phyloP scores from a whole-genome alignment of 2,329 filamentous ascomycete genomes.

The Colletotrichum zoysiae region DNA sequence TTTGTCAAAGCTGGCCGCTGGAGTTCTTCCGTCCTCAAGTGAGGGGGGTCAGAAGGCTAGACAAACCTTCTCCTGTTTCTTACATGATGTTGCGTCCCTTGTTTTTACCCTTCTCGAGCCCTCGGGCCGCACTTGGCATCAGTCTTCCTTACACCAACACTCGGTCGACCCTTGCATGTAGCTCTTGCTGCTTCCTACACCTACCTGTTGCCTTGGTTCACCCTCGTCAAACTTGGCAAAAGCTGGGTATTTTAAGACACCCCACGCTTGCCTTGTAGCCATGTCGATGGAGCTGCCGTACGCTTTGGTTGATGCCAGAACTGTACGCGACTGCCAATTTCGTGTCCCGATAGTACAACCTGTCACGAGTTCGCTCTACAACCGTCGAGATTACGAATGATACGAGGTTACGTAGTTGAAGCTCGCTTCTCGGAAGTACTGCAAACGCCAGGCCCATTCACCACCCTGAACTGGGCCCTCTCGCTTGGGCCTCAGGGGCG shows the following conservation, averaged over 20 bases:
- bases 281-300: not conserved
- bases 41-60: not conserved
- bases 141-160: not conserved
- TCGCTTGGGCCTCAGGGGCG: conserved; percentile 20
- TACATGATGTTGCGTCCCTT: not conserved
- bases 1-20: not conserved
- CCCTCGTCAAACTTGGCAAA: not conserved
- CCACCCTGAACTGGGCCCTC: not conserved
- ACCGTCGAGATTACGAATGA: not conserved
- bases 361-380: not conserved
- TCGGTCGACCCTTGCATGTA: not conserved
- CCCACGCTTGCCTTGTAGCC: conserved; percentile 2
- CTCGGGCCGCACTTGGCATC: not conserved
- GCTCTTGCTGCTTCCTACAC: not conserved
- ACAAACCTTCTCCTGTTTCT: not conserved
- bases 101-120: not conserved
- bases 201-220: not conserved
- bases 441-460: not conserved
- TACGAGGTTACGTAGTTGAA: not conserved
- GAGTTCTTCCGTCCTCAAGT: not conserved
- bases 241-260: not conserved
- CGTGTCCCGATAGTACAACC: not conserved
- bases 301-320: conserved; percentile 11
- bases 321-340: conserved; percentile 14
- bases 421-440: not conserved